Percentiles rank a stretch among this genome's conserved stretches.
Conservation (phyloP, 306 rosid species). For the Purshia tridentata region DNA sequence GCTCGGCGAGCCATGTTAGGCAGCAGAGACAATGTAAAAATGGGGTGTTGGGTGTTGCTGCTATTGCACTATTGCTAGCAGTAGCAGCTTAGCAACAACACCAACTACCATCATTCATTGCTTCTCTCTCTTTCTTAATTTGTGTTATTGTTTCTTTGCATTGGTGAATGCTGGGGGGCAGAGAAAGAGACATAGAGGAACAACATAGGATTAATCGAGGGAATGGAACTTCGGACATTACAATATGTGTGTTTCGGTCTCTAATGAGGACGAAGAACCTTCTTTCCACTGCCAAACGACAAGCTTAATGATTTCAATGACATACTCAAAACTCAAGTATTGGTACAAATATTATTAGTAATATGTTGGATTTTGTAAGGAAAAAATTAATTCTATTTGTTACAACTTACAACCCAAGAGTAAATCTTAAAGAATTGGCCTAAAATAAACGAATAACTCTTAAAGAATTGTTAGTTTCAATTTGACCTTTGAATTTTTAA, state of each 20-base stretch:
- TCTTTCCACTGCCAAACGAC: background rate
- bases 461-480: no score
- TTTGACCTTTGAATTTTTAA: no score
- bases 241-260: constrained; percentile 9
- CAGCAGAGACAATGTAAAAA: background rate
- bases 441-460: no score
- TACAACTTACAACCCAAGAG: no score
- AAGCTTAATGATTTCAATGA: constrained; percentile 5
- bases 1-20: constrained; percentile 42
- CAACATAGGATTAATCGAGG: constrained; percentile 18
- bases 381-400: no score
- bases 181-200: background rate
- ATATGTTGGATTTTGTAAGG: background rate
- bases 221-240: constrained; percentile 14
- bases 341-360: background rate
- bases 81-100: constrained; percentile 3
- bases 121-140: background rate
- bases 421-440: no score
- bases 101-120: constrained; percentile 1
- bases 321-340: background rate
- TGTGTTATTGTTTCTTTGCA: background rate
- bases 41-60: background rate
- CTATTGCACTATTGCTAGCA: background rate
- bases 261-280: background rate
- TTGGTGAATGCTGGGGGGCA: background rate